Percentiles rank a stretch among this genome's conserved stretches.
Evolutionary conservation across 2,329 filamentous ascomycete species (phyloP).

Genomic region (Neobulgaria alba): DNA sequence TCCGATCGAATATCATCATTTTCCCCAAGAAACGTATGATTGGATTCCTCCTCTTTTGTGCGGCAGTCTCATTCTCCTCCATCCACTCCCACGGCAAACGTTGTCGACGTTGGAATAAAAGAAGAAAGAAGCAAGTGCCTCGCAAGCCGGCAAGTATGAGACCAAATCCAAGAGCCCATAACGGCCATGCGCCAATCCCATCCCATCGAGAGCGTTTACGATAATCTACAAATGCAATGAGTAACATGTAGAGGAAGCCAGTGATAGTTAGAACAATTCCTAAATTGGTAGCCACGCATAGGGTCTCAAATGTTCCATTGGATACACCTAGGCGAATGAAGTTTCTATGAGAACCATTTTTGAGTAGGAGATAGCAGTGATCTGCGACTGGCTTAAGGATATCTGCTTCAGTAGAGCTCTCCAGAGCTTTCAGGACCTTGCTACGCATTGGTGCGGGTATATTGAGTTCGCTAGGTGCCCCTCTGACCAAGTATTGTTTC

Average conservation of each 20-base stretch:
- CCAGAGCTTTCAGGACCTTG: constrained; percentile 31
- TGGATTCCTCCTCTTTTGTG: constrained; percentile 4
- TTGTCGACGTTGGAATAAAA: constrained; percentile 38
- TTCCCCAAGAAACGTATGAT: constrained; percentile 29
- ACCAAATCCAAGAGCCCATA: constrained; percentile 38
- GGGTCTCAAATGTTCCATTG: constrained; percentile 41
- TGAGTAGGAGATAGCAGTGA: constrained; percentile 38
- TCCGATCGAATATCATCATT: constrained; percentile 41
- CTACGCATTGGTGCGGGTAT: constrained; percentile 36
- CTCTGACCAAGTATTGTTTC: constrained; percentile 34
- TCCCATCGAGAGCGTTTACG: constrained; percentile 34
- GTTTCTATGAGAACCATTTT: constrained; percentile 40
- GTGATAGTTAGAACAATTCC: constrained; percentile 34
- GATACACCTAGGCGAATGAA: constrained; percentile 46
- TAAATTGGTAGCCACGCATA: constrained; percentile 37
- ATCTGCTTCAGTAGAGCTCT: constrained; percentile 30
- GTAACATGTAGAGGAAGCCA: constrained; percentile 34
- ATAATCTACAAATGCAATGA: constrained; percentile 33
- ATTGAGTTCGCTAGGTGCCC: constrained; percentile 39
- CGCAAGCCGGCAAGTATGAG: constrained; percentile 37
- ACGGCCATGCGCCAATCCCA: constrained; percentile 35
- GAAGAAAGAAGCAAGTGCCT: constrained; percentile 39
- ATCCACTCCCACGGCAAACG: constrained; percentile 40
- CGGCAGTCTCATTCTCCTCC: constrained; percentile 29
- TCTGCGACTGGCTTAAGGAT: constrained; percentile 36